phyloP scores from a whole-genome alignment of 352 stramenopile species.

The Pythium rhizo-oryzae region DNA sequence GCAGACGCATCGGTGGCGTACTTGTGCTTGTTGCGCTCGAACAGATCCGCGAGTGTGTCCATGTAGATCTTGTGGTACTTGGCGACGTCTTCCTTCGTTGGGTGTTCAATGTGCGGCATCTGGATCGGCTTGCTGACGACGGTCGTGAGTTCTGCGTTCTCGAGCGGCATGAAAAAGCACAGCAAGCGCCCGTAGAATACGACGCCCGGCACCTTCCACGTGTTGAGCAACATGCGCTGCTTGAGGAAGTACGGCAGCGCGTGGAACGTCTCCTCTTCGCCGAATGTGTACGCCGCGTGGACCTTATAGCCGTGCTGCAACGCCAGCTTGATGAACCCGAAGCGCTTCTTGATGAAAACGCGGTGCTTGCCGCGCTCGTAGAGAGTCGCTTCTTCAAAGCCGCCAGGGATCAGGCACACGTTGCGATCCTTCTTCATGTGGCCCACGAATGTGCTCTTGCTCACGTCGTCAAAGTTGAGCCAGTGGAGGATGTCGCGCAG shows the following conservation, averaged over 20 bases:
- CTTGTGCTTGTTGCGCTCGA: slow-evolving; percentile 83
- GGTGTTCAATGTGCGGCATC: slow-evolving; percentile 85
- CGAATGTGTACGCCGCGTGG: slow-evolving; percentile 92
- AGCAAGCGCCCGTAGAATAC: slow-evolving; percentile 69
- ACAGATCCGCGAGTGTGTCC: slow-evolving; percentile 75
- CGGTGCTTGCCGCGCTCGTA: slow-evolving; percentile 80
- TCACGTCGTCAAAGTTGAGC: slow-evolving; percentile 60
- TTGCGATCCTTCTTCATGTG: slow-evolving; percentile 65
- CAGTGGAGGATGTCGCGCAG: slow-evolving; percentile 73
- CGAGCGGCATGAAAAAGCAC: slow-evolving; percentile 86
- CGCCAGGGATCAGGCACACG: slow-evolving; percentile 86
- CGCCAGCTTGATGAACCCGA: slow-evolving; percentile 94
- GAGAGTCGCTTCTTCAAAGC: slow-evolving; percentile 95
- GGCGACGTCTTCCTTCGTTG: slow-evolving; percentile 85
- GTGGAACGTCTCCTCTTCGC: slow-evolving; percentile 88
- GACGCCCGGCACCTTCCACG: slow-evolving; percentile 81
- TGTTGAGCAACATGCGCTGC: slow-evolving; percentile 81
- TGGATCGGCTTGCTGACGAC: slow-evolving; percentile 88
- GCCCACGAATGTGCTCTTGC: slow-evolving; percentile 48
- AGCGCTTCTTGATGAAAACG: slow-evolving; percentile 90
- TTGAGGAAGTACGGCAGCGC: slow-evolving; percentile 83
- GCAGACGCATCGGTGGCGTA: slow-evolving; percentile 72
- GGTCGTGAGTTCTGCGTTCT: slow-evolving; percentile 80
- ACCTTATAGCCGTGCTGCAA: slow-evolving; percentile 92
- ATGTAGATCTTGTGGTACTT: slow-evolving; percentile 92